Evolutionary conservation across 345 rosid genomes (phyloP).

Genomic region (Eucalyptus sideroxylon): DNA sequence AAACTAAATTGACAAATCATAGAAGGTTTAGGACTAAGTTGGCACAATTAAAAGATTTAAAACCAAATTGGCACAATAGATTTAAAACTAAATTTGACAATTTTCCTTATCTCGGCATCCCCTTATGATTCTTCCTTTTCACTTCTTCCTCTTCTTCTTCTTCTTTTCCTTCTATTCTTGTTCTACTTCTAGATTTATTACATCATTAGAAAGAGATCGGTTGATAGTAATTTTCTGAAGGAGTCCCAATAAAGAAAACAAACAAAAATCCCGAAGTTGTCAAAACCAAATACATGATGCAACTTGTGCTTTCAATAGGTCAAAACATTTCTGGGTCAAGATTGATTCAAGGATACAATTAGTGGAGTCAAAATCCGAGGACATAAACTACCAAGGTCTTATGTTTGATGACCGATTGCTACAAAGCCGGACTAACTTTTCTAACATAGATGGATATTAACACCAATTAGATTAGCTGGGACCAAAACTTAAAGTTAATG

Average conservation of each 20-base stretch:
- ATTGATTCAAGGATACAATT: neutral
- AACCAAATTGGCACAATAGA: too few relatives aligned
- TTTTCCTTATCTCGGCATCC: neutral
- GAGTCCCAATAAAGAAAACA: neutral
- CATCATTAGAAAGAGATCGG: neutral
- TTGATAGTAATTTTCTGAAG: neutral
- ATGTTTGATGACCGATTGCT: neutral
- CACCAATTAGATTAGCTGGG: neutral
- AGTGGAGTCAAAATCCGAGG: neutral
- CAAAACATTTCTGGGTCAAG: neutral
- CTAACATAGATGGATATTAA: neutral
- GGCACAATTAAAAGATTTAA: too few relatives aligned
- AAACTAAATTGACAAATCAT: too few relatives aligned
- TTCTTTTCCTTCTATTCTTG: neutral
- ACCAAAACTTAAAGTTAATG: neutral
- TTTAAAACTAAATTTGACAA: fast-evolving
- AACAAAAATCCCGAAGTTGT: neutral
- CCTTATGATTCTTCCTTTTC: neutral
- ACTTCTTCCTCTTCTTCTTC: neutral
- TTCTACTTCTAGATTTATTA: neutral
- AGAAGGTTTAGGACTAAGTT: fast-evolving
- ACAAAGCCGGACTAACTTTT: neutral
- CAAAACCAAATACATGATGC: neutral
- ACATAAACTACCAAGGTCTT: neutral
- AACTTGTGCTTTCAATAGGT: neutral